These are phyloP conservation scores for Aspergillus hortae DNA, from an alignment of 2,329 filamentous ascomycete genomes.

Conservation along the genomic window DNA sequence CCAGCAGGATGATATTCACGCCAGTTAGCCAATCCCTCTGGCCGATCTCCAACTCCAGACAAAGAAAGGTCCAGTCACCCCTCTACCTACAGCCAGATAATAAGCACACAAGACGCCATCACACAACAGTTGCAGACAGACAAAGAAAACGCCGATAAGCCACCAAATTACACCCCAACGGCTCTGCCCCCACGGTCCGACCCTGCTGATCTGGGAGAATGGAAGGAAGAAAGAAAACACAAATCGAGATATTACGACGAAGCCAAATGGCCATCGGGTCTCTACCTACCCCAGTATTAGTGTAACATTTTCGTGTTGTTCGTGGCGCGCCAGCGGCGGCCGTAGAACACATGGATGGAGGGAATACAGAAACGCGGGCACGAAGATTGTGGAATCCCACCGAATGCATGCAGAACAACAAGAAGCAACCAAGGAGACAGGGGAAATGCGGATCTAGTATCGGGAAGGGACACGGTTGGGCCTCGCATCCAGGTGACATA, in stretches of 20 bases:
- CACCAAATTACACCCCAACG: background rate
- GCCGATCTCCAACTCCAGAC: background rate
- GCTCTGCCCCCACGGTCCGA: background rate
- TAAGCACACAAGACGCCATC: background rate
- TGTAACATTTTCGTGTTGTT: conserved; percentile 2
- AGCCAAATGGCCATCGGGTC: background rate
- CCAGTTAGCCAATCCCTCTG: too few relatives aligned
- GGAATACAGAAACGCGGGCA: background rate
- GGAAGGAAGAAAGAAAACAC: background rate
- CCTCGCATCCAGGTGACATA: background rate
- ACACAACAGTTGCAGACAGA: background rate
- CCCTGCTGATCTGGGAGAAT: background rate
- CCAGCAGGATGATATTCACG: too few relatives aligned
- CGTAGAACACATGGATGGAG: background rate
- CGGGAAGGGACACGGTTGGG: background rate
- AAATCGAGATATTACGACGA: background rate
- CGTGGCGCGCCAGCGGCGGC: background rate
- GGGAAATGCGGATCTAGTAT: too few relatives aligned
- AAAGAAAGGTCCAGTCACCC: background rate
- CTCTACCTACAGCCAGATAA: background rate
- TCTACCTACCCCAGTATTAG: conserved; percentile 9
- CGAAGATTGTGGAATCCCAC: background rate
- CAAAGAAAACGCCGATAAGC: background rate
- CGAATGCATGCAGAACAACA: background rate
- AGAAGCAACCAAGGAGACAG: too few relatives aligned